Evolutionary conservation across 768 basidiomycete genomes (phyloP).

Genomic region (Symmetrospora coprosmae): DNA sequence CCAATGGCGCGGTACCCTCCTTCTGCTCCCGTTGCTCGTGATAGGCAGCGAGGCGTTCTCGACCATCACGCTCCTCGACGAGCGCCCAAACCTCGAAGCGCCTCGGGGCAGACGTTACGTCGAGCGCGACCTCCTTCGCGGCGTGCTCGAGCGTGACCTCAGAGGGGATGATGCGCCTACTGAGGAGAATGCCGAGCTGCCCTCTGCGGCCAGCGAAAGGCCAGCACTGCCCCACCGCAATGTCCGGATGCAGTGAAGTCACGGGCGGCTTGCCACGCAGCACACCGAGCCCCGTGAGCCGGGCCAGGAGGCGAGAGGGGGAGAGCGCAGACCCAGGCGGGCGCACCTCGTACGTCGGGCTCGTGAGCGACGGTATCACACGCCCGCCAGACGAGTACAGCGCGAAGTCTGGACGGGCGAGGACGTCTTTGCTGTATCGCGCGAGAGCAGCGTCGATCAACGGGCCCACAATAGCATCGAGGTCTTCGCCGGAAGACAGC

Average conservation of each 20-base stretch:
- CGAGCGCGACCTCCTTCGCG: slow-evolving; percentile 64
- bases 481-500: slow-evolving; percentile 58
- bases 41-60: slow-evolving; percentile 48
- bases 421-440: slow-evolving; percentile 56
- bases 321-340: slow-evolving; percentile 33
- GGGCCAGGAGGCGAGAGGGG: slow-evolving; percentile 43
- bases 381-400: slow-evolving; percentile 66
- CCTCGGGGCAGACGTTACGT: slow-evolving; percentile 58
- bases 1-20: too few relatives aligned
- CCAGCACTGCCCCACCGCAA: slow-evolving; percentile 78
- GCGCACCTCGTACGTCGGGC: slow-evolving; percentile 56
- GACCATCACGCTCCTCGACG: slow-evolving; percentile 62
- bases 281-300: slow-evolving; percentile 49
- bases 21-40: too few relatives aligned
- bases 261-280: slow-evolving; percentile 66
- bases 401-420: slow-evolving; percentile 73
- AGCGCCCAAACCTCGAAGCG: slow-evolving; percentile 85
- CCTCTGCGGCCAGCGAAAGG: slow-evolving; percentile 67
- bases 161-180: slow-evolving; percentile 46
- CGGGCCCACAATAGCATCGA: slow-evolving; percentile 54
- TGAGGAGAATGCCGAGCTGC: slow-evolving; percentile 67
- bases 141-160: slow-evolving; percentile 80
- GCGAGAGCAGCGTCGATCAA: slow-evolving; percentile 65
- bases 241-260: slow-evolving; percentile 72
- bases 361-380: slow-evolving; percentile 68